These are phyloP conservation scores for Candida vaughaniae DNA, from an alignment of 805 yeast genomes.

Conservation along the genomic window DNA sequence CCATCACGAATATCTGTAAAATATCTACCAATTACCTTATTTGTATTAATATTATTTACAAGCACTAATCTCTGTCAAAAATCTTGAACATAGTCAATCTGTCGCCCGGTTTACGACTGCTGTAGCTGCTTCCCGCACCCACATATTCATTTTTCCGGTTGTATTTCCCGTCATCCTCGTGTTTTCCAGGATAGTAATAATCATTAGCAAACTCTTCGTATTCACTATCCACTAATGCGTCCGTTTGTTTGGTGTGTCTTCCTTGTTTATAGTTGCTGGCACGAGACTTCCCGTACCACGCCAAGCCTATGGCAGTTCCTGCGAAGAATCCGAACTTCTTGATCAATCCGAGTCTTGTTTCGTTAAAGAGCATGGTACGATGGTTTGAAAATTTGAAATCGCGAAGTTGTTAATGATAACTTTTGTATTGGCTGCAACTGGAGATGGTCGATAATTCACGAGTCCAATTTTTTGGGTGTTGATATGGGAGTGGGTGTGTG, in stretches of 20 bases:
- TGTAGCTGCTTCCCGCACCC: constrained; percentile 64
- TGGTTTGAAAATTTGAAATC: too few relatives aligned
- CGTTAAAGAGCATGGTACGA: constrained; percentile 15
- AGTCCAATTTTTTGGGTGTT: too few relatives aligned
- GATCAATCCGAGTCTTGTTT: constrained; percentile 36
- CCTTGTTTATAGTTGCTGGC: constrained; percentile 33
- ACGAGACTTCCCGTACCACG: constrained; percentile 34
- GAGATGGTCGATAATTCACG: too few relatives aligned
- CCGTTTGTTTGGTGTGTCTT: constrained; percentile 35
- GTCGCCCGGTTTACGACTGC: constrained; percentile 60
- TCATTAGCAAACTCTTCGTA: constrained; percentile 28
- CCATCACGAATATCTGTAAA: neutral
- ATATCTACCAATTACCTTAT: constrained; percentile 3
- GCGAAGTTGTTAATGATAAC: too few relatives aligned
- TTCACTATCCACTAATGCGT: constrained; percentile 31
- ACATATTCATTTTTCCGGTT: constrained; percentile 62
- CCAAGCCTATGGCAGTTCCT: constrained; percentile 30
- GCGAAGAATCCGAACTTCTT: constrained; percentile 34
- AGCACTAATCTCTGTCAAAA: constrained; percentile 17
- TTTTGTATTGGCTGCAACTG: too few relatives aligned
- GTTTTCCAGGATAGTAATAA: constrained; percentile 49
- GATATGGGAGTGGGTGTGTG: too few relatives aligned
- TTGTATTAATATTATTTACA: constrained; percentile 3
- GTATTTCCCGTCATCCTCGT: constrained; percentile 28
- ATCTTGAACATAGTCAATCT: constrained; percentile 32